phyloP scores from a whole-genome alignment of 2,329 filamentous ascomycete species.

The Geosmithia flava region DNA sequence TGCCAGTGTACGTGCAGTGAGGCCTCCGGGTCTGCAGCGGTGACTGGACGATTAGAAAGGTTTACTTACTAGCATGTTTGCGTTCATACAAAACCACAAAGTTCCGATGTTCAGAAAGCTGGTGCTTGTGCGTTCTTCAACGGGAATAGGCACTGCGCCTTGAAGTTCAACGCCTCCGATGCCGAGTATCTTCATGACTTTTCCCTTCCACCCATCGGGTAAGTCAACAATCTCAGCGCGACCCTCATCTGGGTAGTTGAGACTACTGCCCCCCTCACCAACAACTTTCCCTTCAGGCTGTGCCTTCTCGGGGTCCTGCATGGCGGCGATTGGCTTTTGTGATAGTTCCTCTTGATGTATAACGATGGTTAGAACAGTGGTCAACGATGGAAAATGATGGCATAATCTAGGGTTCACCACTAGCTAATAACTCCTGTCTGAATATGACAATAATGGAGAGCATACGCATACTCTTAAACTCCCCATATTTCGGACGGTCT shows the following conservation, averaged over 20 bases:
- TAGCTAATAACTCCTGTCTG: no score
- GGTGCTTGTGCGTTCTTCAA: conserved; percentile 25
- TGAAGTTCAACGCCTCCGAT: conserved; percentile 26
- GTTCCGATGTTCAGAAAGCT: conserved; percentile 32
- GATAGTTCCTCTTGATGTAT: not conserved
- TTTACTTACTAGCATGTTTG: conserved; percentile 24
- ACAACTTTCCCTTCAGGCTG: not conserved
- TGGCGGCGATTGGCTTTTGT: not conserved
- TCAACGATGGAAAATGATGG: not conserved
- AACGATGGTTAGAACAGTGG: not conserved
- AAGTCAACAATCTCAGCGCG: not conserved
- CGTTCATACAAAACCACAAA: conserved; percentile 34
- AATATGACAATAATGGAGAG: no score
- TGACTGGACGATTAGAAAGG: not conserved
- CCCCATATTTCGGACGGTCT: no score
- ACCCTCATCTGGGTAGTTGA: not conserved
- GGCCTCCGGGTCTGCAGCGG: no score
- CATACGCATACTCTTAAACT: no score
- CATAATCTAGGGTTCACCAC: no score
- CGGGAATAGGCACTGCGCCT: conserved; percentile 28
- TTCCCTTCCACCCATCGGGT: not conserved
- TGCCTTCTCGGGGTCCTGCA: not conserved
- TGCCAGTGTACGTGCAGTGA: no score
- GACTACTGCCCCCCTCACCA: not conserved
- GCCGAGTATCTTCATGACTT: conserved; percentile 12